Percentiles rank a stretch among this genome's conserved stretches.
phyloP scores from a whole-genome alignment of 106 monocot species.

The Acorus calamus region DNA sequence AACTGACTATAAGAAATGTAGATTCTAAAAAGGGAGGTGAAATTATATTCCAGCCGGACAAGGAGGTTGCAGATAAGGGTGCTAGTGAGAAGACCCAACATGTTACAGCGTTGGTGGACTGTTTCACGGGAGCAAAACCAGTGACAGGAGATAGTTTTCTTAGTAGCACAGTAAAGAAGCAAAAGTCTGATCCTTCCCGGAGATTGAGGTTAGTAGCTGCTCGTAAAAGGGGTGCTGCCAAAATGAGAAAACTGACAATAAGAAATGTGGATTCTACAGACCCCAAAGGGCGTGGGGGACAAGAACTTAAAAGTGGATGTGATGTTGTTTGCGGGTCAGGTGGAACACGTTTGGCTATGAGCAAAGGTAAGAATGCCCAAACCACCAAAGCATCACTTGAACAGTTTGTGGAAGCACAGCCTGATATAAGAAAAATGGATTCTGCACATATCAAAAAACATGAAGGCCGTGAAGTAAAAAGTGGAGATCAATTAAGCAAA shows the following conservation, averaged over 20 bases:
- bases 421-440: no score
- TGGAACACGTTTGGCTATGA: no score
- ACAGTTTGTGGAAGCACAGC: no score
- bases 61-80: constrained; percentile 13
- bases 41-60: constrained; percentile 1
- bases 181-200: background rate
- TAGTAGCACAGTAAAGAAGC: constrained; percentile 17
- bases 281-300: no score
- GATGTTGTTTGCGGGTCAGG: no score
- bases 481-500: no score
- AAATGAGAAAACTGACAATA: background rate
- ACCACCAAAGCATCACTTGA: no score
- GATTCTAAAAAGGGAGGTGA: constrained; percentile 6
- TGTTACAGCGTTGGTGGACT: constrained; percentile 12
- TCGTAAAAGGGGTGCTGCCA: constrained; percentile 8
- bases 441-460: no score
- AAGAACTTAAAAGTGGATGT: no score
- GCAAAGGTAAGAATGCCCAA: no score
- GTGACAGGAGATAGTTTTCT: constrained; percentile 9
- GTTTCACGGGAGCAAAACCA: constrained; percentile 17
- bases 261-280: constrained; percentile 1
- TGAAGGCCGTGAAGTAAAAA: no score
- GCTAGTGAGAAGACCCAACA: constrained; percentile 6
- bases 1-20: background rate
- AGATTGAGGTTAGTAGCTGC: no score